A percentile compares a stretch with the other conserved stretches of the same genome.
Evolutionary conservation across 306 rosid genomes (phyloP).

Genomic region (Sindora glabra): DNA sequence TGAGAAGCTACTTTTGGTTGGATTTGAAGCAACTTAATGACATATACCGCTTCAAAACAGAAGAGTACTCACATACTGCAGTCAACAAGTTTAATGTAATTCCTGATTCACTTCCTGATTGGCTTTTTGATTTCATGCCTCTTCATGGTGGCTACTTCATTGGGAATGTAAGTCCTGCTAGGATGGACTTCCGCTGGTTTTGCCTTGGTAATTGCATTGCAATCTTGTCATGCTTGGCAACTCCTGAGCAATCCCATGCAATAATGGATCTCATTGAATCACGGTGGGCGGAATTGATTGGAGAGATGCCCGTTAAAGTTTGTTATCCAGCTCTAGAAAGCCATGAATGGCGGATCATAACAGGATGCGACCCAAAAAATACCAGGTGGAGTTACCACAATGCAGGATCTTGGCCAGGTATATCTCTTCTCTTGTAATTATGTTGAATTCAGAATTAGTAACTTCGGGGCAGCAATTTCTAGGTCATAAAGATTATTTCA

Average conservation of each 20-base stretch:
- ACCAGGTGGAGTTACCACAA: slow-evolving; percentile 93
- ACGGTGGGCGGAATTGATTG: slow-evolving; percentile 74
- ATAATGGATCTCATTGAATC: slow-evolving; percentile 93
- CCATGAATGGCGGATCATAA: slow-evolving; percentile 65
- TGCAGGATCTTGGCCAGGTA: slow-evolving; percentile 97
- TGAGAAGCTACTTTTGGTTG: slow-evolving; percentile 84
- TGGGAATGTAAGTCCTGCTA: slow-evolving; percentile 85
- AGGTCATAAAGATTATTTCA: background rate
- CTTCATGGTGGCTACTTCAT: slow-evolving; percentile 74
- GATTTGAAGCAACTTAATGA: slow-evolving; percentile 87
- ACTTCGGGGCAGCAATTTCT: background rate
- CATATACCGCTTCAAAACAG: slow-evolving; percentile 80
- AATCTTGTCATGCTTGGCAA: slow-evolving; percentile 79
- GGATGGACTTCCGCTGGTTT: slow-evolving; percentile 96
- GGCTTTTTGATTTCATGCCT: slow-evolving; percentile 88
- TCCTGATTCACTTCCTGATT: slow-evolving; percentile 88
- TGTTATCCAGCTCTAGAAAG: slow-evolving; percentile 83
- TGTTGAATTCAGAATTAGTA: background rate
- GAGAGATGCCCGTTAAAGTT: slow-evolving; percentile 83
- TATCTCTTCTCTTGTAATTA: background rate
- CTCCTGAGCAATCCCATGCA: slow-evolving; percentile 74
- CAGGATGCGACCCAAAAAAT: slow-evolving; percentile 83
- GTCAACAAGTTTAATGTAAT: slow-evolving; percentile 86
- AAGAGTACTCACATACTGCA: slow-evolving; percentile 90
- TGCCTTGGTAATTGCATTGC: slow-evolving; percentile 82